Evolutionary conservation across 306 rosid genomes (phyloP).

Genomic region (Lathyrus oleraceus): DNA sequence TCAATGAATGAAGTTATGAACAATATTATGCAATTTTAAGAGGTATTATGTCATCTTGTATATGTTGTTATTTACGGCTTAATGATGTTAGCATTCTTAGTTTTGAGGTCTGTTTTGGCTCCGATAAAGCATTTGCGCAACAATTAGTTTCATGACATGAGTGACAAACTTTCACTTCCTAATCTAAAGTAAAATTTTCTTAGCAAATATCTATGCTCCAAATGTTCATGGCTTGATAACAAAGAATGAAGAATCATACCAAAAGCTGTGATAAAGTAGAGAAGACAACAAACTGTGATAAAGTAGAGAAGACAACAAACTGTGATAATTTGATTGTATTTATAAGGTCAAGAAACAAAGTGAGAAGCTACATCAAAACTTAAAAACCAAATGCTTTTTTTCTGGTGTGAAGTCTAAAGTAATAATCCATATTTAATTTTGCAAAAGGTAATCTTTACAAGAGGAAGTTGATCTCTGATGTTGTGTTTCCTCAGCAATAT

Average conservation of each 20-base stretch:
- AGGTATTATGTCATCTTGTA: background rate
- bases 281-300: background rate
- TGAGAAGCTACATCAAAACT: slow-evolving; percentile 27
- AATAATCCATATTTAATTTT: slow-evolving; percentile 35
- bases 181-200: too few species aligned
- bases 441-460: slow-evolving; percentile 38
- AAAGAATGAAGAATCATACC: background rate
- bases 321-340: background rate
- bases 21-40: slow-evolving; percentile 5
- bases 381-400: slow-evolving; percentile 24
- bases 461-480: slow-evolving; percentile 37
- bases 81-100: background rate
- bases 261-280: background rate
- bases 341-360: slow-evolving; percentile 2
- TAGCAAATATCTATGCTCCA: too few species aligned
- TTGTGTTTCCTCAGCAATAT: slow-evolving; percentile 33
- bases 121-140: too few species aligned
- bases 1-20: background rate
- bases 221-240: too few species aligned
- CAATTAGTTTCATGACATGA: too few species aligned
- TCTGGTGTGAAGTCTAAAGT: slow-evolving; percentile 13
- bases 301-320: slow-evolving; percentile 10
- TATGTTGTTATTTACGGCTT: background rate
- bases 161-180: too few species aligned
- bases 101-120: background rate